Evolutionary conservation across 176 grass and related monocot species (phyloP), one percentile per base, ranked within the genome.

Genomic region (Phoenix roebelenii): DNA sequence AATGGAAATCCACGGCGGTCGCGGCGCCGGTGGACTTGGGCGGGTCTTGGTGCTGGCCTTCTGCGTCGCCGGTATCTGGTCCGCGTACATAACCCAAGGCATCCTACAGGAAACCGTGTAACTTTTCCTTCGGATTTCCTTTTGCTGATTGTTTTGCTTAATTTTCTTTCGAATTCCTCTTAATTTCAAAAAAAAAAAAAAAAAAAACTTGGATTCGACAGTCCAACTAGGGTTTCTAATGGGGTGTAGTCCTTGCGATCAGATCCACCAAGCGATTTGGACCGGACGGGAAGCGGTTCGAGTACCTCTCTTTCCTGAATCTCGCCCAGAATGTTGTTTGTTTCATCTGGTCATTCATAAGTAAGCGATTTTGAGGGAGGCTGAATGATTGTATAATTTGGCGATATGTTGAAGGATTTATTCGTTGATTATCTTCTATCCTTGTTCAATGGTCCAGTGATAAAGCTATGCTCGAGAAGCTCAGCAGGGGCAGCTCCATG

Each of bases 211-310:
- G 35, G 35, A 44, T 44, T 44, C 35, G 10, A 9, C 20, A 39
- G 59, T 25, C 3, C 49, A 17, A 52, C 49, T 26, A n/a, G 23
- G n/a, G 39, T 20, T 58, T 44, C 39, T 49, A 30, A 52, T 14
- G 18, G 22, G 64, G 16, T 51, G 57, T 53, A 26, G 35, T 4
- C 23, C 20, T 66, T 73, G 39, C 49, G 7, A 60, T 56, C 82
- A 98, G 94, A 70, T 98, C 94, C 32, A 93, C 94, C 66, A 98
- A 98, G 88, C 75, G 79, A 63, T 98, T 98, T 64, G 84, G 85
- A 19, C 82, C 88, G 22, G 94, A 93, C 25, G 79, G 55, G 22
- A 81, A 70, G 64, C 81, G 94, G 29, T 98, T 93, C 67, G 84
- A 92, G 48, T 88, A 98, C 82, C 88, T 98, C 51, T 72, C 88